Evolutionary conservation across 176 grass and related monocot species (phyloP), one percentile per base, ranked within the genome.

Genomic region (Saccharum spontaneum): DNA sequence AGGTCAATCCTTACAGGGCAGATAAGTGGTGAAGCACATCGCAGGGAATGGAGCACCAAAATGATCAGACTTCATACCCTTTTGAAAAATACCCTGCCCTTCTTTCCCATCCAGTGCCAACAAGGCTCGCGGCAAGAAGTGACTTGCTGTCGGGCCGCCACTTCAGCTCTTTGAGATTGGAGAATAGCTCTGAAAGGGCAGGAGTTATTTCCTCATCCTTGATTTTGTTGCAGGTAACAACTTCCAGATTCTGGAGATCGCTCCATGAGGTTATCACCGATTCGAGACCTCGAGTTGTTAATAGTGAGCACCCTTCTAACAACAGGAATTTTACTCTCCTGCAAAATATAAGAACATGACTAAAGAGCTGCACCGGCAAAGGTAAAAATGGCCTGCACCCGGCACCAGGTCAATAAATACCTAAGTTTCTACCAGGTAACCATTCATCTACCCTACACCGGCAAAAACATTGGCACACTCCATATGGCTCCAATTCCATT

Each of bases 41-140:
- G 26, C 85, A 70, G 64, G 52, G 81, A 87, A 84, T 80, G 60
- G 67, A 69, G 73, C 78, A 88, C 82, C 70, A 78, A 52, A 57
- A 70, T 55, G 48, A 40, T 83, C 69, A 73, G 73, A 87, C 84
- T 81, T 91, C 91, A 91, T 91, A 96, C 93, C 93, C 91, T 93
- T 99, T 92, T 96, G 88, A 94, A 99, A 89, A 99, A 92, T 43
- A 91, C 90, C 59, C 84, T 89, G 13, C 97, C 97, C 87, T 96
- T 99, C 88, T 87, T 96, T 62, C 93, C 91, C 78, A 99, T 92
- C 34, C 88, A 22, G 89, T 99, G 39, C 91, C 93, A 11, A 23
- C 28, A 12, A 99, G 93, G 84, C 78, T 92, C 20, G 39, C 72
- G 17, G 89, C 86, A 44, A 99, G 91, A 54, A 84, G 78, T 16